Conservation (phyloP, 1,284 basidiomycete genomes). For the Tilletia walkeri region DNA sequence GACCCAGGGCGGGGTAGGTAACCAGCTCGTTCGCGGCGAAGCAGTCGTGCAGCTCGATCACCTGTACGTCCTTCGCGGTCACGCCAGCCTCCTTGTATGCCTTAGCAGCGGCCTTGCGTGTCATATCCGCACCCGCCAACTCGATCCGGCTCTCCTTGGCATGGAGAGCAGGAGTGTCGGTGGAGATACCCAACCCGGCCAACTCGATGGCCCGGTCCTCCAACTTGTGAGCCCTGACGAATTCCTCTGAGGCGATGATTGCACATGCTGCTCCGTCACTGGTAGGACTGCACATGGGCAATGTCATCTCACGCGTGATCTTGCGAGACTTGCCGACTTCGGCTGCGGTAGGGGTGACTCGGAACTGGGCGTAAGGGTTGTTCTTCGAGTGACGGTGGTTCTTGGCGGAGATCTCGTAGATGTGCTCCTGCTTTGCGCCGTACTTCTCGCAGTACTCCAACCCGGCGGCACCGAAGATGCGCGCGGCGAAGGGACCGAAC, state of each 20-base stretch:
- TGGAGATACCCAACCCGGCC: slow-evolving; percentile 46
- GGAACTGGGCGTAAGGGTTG: slow-evolving; percentile 84
- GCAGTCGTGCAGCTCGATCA: slow-evolving; percentile 81
- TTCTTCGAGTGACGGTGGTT: slow-evolving; percentile 78
- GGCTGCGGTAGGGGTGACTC: slow-evolving; percentile 31
- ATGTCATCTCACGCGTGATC: slow-evolving; percentile 73
- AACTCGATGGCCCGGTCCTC: slow-evolving; percentile 80
- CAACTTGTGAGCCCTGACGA: slow-evolving; percentile 71
- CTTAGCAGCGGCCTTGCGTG: slow-evolving; percentile 68
- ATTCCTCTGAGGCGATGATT: slow-evolving; percentile 75
- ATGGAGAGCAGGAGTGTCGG: slow-evolving; percentile 46
- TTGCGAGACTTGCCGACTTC: slow-evolving; percentile 43
- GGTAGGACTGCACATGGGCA: slow-evolving; percentile 84
- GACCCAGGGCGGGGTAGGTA: slow-evolving; percentile 76
- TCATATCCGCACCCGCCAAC: slow-evolving; percentile 62
- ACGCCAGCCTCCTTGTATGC: slow-evolving; percentile 72
- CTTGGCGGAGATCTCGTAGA: slow-evolving; percentile 74
- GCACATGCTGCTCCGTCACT: slow-evolving; percentile 56
- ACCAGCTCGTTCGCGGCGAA: slow-evolving; percentile 70
- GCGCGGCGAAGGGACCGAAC: slow-evolving; percentile 67
- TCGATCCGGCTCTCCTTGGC: slow-evolving; percentile 47
- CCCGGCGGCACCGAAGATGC: slow-evolving; percentile 75
- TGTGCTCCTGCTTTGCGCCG: slow-evolving; percentile 68
- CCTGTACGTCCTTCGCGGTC: slow-evolving; percentile 73
- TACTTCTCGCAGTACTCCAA: slow-evolving; percentile 75